Evolutionary conservation across 179 eudicot species (phyloP).

Genomic region (Nepenthes alata): DNA sequence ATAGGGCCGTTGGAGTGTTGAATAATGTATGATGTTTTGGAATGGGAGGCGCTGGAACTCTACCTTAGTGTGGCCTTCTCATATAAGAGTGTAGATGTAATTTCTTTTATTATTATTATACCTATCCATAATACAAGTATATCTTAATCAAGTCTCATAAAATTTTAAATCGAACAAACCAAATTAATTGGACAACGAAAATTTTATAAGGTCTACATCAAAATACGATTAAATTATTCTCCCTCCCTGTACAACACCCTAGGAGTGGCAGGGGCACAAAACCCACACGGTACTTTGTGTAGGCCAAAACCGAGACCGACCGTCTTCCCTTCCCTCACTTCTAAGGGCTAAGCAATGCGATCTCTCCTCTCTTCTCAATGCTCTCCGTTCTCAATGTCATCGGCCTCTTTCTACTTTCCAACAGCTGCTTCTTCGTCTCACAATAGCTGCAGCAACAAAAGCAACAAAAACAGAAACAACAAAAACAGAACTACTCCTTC

Average conservation of each 20-base stretch:
- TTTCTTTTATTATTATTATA: no score
- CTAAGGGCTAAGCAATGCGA: slow-evolving; percentile 22
- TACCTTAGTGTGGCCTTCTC: no score
- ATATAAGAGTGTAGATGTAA: no score
- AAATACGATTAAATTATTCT: no score
- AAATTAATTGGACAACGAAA: no score
- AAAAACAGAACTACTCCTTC: background rate
- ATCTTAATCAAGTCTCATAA: no score
- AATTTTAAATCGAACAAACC: no score
- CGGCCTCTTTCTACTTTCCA: background rate
- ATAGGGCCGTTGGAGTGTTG: no score
- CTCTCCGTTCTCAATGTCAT: background rate
- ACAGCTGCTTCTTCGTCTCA: background rate
- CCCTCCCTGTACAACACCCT: slow-evolving; percentile 8
- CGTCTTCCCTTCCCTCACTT: slow-evolving; percentile 29
- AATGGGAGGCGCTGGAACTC: no score
- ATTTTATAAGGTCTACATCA: no score
- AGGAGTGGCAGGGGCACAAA: slow-evolving; percentile 20
- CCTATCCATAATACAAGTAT: no score
- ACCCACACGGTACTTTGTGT: slow-evolving; percentile 17
- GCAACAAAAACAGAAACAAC: background rate
- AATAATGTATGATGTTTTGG: no score
- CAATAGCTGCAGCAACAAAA: background rate
- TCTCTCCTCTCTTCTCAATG: slow-evolving; percentile 7
- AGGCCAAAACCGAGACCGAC: slow-evolving; percentile 22